A percentile compares a stretch with the other conserved stretches of the same genome.
These are phyloP conservation scores for Exsudoporus frostii DNA, from an alignment of 768 basidiomycete genomes.

Conservation along the genomic window DNA sequence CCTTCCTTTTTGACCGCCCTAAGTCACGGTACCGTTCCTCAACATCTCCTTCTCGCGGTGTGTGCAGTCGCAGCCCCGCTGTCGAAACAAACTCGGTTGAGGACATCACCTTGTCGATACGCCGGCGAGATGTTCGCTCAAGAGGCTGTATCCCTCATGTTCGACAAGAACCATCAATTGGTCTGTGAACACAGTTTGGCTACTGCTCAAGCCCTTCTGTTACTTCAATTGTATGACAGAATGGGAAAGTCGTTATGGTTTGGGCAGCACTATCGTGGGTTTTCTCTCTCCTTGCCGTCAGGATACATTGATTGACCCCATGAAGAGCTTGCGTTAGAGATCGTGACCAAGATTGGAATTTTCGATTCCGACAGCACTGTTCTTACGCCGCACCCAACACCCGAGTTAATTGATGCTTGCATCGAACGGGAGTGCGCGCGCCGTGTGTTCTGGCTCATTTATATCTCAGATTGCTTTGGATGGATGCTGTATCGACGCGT, in stretches of 20 bases:
- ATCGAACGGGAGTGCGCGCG: slow-evolving; percentile 79
- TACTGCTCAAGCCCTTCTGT: slow-evolving; percentile 72
- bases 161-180: slow-evolving; percentile 60
- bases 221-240: slow-evolving; percentile 68
- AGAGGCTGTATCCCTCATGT: slow-evolving; percentile 66
- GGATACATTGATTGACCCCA: slow-evolving; percentile 12
- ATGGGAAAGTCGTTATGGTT: slow-evolving; percentile 37
- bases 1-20: slow-evolving; percentile 70
- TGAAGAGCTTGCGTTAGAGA: slow-evolving; percentile 59
- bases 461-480: slow-evolving; percentile 52
- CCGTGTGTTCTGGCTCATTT: slow-evolving; percentile 78
- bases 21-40: slow-evolving; percentile 63
- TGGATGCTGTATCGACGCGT: slow-evolving; percentile 37
- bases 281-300: neutral
- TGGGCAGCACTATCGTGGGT: slow-evolving; percentile 32
- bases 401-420: slow-evolving; percentile 55
- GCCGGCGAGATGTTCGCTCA: slow-evolving; percentile 54
- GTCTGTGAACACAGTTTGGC: slow-evolving; percentile 61
- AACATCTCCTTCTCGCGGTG: slow-evolving; percentile 67
- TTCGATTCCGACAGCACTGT: slow-evolving; percentile 60
- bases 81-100: slow-evolving; percentile 62
- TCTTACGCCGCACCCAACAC: slow-evolving; percentile 55
- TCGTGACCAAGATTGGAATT: slow-evolving; percentile 65
- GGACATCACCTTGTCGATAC: slow-evolving; percentile 50
- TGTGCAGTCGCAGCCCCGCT: slow-evolving; percentile 78